phyloP scores from a whole-genome alignment of 208 protist genomes.

The Trypanosoma mega region DNA sequence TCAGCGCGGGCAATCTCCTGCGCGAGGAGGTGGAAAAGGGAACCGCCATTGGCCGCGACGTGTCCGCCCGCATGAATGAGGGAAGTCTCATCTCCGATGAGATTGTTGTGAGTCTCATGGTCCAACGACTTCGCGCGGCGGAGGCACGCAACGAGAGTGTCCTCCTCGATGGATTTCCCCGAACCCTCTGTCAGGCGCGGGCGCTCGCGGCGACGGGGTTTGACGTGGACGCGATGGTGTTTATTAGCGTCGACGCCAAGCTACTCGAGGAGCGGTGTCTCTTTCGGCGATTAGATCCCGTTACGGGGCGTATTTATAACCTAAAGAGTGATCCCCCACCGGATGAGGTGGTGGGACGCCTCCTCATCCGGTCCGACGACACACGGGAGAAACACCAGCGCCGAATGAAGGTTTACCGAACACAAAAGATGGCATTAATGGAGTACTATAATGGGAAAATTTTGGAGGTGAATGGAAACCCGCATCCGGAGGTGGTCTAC shows the following conservation, averaged over 20 bases:
- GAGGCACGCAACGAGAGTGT: conserved; percentile 54
- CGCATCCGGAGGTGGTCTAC: conserved; percentile 47
- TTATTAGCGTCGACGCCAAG: conserved; percentile 53
- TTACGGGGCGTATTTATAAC: conserved; percentile 78
- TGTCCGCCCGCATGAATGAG: conserved; percentile 50
- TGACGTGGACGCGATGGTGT: conserved; percentile 70
- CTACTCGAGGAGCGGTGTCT: conserved; percentile 63
- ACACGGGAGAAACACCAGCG: conserved; percentile 69
- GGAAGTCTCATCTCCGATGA: conserved; percentile 84
- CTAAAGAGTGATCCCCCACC: conserved; percentile 72
- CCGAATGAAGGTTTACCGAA: conserved; percentile 69
- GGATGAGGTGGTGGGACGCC: conserved; percentile 56
- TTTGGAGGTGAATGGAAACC: conserved; percentile 56
- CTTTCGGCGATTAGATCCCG: conserved; percentile 60
- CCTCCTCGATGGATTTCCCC: conserved; percentile 94
- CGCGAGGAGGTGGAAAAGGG: conserved; percentile 76
- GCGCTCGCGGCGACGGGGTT: conserved; percentile 50
- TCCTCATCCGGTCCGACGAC: conserved; percentile 82
- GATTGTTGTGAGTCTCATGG: conserved; percentile 77
- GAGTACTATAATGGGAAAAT: conserved; percentile 52
- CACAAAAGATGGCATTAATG: conserved; percentile 62
- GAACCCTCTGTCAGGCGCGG: conserved; percentile 89
- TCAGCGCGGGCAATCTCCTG: conserved; percentile 91
- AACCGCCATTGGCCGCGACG: conserved; percentile 54
- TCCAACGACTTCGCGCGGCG: conserved; percentile 28